Evolutionary conservation across 192 early-diverging fungal genomes (phyloP).

Genomic region (Geosiphon pyriformis): DNA sequence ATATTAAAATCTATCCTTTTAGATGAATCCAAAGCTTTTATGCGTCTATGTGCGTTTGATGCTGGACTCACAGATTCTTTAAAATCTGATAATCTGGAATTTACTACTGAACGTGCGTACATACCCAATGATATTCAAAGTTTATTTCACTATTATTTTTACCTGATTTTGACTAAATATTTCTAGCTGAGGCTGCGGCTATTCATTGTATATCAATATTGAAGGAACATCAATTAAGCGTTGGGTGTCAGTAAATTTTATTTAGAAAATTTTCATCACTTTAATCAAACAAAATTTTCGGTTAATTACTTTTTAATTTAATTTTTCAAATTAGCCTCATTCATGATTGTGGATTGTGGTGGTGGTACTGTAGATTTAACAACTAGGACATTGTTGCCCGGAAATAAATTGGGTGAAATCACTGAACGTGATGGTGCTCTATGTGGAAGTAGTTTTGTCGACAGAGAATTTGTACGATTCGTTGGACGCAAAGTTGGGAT

Average conservation of each 20-base stretch:
- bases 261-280: neutral
- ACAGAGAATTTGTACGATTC: constrained; percentile 10
- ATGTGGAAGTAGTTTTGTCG: constrained; percentile 9
- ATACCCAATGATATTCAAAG: neutral
- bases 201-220: constrained; percentile 4
- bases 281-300: neutral
- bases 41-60: constrained; percentile 6
- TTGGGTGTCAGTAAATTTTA: neutral
- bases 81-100: constrained; percentile 2
- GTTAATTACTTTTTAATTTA: neutral
- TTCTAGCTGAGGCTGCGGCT: constrained; percentile 7
- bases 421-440: constrained; percentile 8
- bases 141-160: neutral
- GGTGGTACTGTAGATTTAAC: constrained; percentile 48
- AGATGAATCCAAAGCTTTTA: constrained; percentile 6
- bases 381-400: neutral
- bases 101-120: constrained; percentile 20
- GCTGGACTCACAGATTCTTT: constrained; percentile 3
- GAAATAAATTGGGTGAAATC: constrained; percentile 22
- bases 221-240: neutral
- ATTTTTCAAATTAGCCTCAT: constrained; percentile 19
- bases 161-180: neutral
- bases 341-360: constrained; percentile 43
- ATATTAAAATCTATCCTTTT: constrained; percentile 5
- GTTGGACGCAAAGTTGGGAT: constrained; percentile 5